Conservation (phyloP, 495 filamentous ascomycete genomes). For the Penicillium verhagenii region DNA sequence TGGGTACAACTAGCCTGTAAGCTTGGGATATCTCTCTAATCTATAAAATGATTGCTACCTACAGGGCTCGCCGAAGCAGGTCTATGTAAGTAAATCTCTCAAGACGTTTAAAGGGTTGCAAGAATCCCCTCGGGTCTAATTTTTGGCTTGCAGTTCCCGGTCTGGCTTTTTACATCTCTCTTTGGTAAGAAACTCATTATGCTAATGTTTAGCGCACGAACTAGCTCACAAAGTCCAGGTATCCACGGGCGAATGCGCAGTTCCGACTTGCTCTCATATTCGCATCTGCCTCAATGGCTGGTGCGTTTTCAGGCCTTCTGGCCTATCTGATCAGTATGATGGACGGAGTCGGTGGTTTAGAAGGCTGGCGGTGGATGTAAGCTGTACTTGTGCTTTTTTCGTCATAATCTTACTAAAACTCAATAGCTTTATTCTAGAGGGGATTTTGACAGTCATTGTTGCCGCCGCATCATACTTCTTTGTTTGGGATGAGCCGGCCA, state of each 20-base stretch:
- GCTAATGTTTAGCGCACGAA: no score
- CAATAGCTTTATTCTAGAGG: conserved; percentile 11
- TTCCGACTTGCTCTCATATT: conserved; percentile 12
- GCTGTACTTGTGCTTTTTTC: neutral
- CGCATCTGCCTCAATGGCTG: conserved; percentile 11
- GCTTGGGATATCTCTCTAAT: neutral
- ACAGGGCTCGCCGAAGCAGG: conserved; percentile 9
- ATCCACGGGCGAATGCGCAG: conserved; percentile 8
- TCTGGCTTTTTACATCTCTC: conserved; percentile 10
- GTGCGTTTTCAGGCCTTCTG: conserved; percentile 14
- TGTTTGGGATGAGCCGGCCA: conserved; percentile 12
- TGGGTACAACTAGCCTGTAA: conserved; percentile 12
- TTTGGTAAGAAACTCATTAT: no score
- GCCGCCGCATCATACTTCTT: conserved; percentile 1
- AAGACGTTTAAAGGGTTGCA: no score
- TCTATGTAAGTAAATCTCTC: conserved; percentile 1
- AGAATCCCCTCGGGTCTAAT: no score
- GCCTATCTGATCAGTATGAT: conserved; percentile 11
- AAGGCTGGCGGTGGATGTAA: conserved; percentile 16
- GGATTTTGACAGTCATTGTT: conserved; percentile 7
- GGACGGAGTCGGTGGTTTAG: conserved; percentile 10
- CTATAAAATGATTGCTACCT: neutral
- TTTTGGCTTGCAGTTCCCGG: conserved; percentile 12
- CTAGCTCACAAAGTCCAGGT: conserved; percentile 1
- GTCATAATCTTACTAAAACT: neutral